Evolutionary conservation across 129 eudicot genomes (phyloP).

Genomic region (Tagetes erecta): DNA sequence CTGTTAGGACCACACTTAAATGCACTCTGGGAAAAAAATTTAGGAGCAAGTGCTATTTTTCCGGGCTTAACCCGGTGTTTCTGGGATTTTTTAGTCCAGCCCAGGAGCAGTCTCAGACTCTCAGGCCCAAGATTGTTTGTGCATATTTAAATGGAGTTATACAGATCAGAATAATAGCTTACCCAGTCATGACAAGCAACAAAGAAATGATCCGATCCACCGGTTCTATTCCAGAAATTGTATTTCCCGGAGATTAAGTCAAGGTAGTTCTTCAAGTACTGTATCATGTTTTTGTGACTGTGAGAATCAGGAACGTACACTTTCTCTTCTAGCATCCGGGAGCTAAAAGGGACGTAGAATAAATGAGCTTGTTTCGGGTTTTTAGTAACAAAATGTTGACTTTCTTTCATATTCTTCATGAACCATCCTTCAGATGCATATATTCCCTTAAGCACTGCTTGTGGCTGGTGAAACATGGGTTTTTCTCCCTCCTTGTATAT

Average conservation of each 20-base stretch:
- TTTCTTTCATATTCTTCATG: conserved; percentile 69
- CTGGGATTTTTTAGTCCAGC: background rate
- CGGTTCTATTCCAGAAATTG: conserved; percentile 87
- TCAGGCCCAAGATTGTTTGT: conserved; percentile 4
- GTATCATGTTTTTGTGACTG: conserved; percentile 44
- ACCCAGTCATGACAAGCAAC: conserved; percentile 99
- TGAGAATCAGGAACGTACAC: conserved; percentile 65
- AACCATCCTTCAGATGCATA: conserved; percentile 99
- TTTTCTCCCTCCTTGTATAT: conserved; percentile 75
- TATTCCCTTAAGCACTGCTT: conserved; percentile 63
- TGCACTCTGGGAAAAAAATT: background rate
- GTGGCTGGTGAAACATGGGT: conserved; percentile 78
- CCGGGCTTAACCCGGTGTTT: background rate
- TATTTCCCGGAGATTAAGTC: conserved; percentile 50
- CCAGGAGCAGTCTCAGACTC: background rate
- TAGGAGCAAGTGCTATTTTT: background rate
- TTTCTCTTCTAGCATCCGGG: conserved; percentile 57
- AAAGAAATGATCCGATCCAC: conserved; percentile 91
- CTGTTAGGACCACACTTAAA: background rate
- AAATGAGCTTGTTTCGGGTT: conserved; percentile 66
- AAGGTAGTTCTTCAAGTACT: conserved; percentile 53
- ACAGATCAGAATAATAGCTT: conserved; percentile 19
- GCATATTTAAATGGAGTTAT: background rate
- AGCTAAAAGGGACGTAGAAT: conserved; percentile 85
- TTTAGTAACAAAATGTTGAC: conserved; percentile 55